Evolutionary conservation across 129 eudicot species (phyloP).

Genomic region (Ambrosia artemisiifolia): DNA sequence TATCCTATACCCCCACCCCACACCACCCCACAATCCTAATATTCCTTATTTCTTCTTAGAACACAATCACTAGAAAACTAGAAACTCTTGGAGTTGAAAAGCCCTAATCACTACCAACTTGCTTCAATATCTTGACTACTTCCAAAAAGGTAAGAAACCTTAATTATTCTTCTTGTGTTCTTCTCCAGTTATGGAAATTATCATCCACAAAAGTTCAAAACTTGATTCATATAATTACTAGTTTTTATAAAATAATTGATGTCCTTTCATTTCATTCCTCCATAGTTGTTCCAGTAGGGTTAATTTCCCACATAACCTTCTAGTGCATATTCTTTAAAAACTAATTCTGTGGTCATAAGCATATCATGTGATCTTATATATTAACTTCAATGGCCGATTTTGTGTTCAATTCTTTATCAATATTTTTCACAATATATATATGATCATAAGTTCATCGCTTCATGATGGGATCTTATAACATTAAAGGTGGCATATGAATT

Average conservation of each 20-base stretch:
- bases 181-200: slow-evolving; percentile 22
- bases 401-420: slow-evolving; percentile 10
- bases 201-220: slow-evolving; percentile 19
- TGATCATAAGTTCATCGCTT: slow-evolving; percentile 21
- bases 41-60: slow-evolving; percentile 27
- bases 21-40: background rate
- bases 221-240: slow-evolving; percentile 3
- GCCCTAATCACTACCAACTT: slow-evolving; percentile 26
- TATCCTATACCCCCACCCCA: background rate
- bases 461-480: slow-evolving; percentile 38
- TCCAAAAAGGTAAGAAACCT: slow-evolving; percentile 35
- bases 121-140: slow-evolving; percentile 23
- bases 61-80: slow-evolving; percentile 33
- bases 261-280: background rate
- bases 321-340: background rate
- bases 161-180: slow-evolving; percentile 25
- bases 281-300: background rate
- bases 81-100: slow-evolving; percentile 26
- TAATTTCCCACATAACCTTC: background rate
- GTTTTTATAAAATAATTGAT: slow-evolving; percentile 2
- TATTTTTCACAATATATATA: slow-evolving; percentile 6
- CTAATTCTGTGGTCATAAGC: background rate
- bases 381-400: slow-evolving; percentile 9
- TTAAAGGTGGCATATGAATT: slow-evolving; percentile 21
- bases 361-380: background rate